phyloP scores from a whole-genome alignment of 805 yeast species.

The Myxozyma lipomycoides region DNA sequence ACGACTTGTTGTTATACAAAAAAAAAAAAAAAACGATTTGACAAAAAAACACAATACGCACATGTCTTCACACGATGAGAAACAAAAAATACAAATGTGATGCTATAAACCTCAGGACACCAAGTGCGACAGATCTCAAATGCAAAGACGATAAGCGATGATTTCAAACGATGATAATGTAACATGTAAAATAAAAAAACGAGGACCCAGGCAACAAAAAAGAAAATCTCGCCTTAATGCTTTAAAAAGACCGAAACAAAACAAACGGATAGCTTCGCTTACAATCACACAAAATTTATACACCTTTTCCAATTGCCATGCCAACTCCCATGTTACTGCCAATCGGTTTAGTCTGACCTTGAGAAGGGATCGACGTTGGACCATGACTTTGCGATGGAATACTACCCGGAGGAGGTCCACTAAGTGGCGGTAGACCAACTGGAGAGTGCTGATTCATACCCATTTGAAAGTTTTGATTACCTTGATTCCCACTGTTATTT shows the following conservation, averaged over 20 bases:
- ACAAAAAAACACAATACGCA: no score
- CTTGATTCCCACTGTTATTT: constrained; percentile 39
- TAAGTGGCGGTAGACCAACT: neutral
- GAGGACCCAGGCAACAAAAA: constrained; percentile 1
- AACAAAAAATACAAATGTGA: no score
- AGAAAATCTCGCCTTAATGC: neutral
- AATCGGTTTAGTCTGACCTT: neutral
- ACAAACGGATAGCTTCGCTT: no score
- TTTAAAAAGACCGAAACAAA: no score
- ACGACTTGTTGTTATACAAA: no score
- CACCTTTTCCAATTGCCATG: constrained; percentile 11
- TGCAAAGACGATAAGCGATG: no score
- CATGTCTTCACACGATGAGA: no score
- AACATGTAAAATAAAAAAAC: constrained; percentile 2
- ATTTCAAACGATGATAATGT: neutral
- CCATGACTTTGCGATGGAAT: neutral
- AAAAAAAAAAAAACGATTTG: neutral
- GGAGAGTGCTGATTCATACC: constrained; percentile 2
- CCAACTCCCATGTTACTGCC: constrained; percentile 13
- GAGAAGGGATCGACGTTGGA: neutral
- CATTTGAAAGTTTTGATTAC: neutral
- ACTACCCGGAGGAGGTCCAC: neutral
- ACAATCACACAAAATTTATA: constrained; percentile 1
- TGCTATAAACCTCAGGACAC: no score
- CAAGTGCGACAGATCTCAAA: no score